phyloP scores from a whole-genome alignment of 1,139 yeast species.

The Diutina rugosa region DNA sequence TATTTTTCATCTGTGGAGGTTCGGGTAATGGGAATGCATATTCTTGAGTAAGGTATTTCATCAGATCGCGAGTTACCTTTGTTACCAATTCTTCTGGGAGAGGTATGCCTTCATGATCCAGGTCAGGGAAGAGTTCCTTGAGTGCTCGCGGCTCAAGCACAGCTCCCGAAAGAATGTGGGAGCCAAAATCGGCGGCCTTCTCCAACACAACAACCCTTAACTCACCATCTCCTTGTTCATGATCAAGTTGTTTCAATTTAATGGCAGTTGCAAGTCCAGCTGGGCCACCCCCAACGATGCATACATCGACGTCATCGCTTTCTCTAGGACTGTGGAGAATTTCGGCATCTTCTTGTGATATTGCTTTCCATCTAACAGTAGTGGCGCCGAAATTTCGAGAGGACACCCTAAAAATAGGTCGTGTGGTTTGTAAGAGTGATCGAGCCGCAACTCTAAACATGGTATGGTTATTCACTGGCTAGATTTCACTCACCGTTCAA shows the following conservation, averaged over 20 bases:
- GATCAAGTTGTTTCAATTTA: slow-evolving; percentile 70
- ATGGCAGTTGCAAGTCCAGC: slow-evolving; percentile 95
- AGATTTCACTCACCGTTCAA: neutral
- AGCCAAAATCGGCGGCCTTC: slow-evolving; percentile 85
- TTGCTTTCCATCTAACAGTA: neutral
- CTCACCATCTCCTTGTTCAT: slow-evolving; percentile 51
- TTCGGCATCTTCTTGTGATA: slow-evolving; percentile 29
- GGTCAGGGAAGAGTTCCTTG: slow-evolving; percentile 74
- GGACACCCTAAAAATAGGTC: neutral
- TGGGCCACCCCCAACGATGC: slow-evolving; percentile 97
- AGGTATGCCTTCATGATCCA: slow-evolving; percentile 48
- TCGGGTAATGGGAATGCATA: slow-evolving; percentile 66
- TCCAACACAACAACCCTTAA: slow-evolving; percentile 80
- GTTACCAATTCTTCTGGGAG: slow-evolving; percentile 68
- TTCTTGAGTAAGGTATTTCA: slow-evolving; percentile 53
- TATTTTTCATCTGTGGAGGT: slow-evolving; percentile 82
- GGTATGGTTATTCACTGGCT: neutral
- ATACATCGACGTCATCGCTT: slow-evolving; percentile 55
- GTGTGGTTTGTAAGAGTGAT: neutral
- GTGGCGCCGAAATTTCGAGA: neutral
- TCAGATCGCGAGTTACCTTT: slow-evolving; percentile 51
- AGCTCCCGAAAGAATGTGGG: slow-evolving; percentile 89
- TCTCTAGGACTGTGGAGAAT: slow-evolving; percentile 13
- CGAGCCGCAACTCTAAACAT: neutral
- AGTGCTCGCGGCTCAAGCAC: slow-evolving; percentile 84